Evolutionary conservation across 305 asterid genomes (phyloP).

Genomic region (Fraxinus floribunda): DNA sequence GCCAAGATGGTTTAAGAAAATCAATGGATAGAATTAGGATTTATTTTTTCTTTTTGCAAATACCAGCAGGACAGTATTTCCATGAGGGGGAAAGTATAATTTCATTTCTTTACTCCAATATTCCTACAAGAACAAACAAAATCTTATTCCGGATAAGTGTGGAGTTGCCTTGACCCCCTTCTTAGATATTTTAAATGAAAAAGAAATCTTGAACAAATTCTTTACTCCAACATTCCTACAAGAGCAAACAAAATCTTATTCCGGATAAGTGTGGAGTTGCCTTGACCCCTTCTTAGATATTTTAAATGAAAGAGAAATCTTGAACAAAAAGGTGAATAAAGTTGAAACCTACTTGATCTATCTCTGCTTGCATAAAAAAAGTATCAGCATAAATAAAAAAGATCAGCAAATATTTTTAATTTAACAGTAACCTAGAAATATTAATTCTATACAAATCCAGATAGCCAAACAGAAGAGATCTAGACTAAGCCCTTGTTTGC

Average conservation of each 20-base stretch:
- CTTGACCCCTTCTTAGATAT: not conserved
- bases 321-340: conserved; percentile 1
- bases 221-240: not conserved
- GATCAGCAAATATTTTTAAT: conserved; percentile 3
- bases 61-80: not conserved
- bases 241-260: not conserved
- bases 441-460: not conserved
- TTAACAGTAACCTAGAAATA: not conserved
- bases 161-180: not conserved
- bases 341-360: conserved; percentile 5
- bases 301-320: not conserved
- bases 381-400: conserved; percentile 11
- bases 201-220: not conserved
- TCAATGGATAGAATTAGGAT: not conserved
- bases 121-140: not conserved
- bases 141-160: not conserved
- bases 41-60: not conserved
- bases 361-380: conserved; percentile 16
- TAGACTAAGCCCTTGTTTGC: not conserved
- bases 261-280: not conserved
- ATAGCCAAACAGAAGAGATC: not conserved
- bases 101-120: not conserved
- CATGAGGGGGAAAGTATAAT: not conserved
- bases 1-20: not conserved
- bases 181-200: conserved; percentile 2